Conservation (phyloP, 2,329 filamentous ascomycete genomes). For the Talaromyces sp. region DNA sequence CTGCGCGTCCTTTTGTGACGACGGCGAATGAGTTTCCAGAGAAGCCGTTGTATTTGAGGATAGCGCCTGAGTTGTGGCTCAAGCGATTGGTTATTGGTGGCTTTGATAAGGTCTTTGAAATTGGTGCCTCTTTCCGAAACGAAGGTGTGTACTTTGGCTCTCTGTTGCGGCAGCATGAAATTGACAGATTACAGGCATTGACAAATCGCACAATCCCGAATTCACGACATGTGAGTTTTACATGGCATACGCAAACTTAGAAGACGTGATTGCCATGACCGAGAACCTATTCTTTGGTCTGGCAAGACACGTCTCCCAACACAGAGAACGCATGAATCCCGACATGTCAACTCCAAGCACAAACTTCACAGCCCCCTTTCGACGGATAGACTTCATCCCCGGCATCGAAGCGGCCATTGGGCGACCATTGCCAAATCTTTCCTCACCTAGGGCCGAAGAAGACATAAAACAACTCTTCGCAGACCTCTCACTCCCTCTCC, state of each 20-base stretch:
- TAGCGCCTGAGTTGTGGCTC: slow-evolving; percentile 92
- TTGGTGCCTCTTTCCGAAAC: slow-evolving; percentile 88
- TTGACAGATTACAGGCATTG: slow-evolving; percentile 50
- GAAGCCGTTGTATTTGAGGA: slow-evolving; percentile 70
- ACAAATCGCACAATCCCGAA: slow-evolving; percentile 91
- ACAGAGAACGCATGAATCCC: slow-evolving; percentile 32
- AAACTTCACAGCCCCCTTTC: slow-evolving; percentile 58
- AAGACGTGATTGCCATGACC: slow-evolving; percentile 70
- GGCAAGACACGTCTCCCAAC: slow-evolving; percentile 49
- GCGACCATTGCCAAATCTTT: slow-evolving; percentile 62
- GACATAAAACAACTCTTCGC: slow-evolving; percentile 57
- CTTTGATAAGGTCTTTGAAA: slow-evolving; percentile 85
- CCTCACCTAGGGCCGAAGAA: slow-evolving; percentile 51
- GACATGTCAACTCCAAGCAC: slow-evolving; percentile 49
- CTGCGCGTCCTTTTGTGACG: slow-evolving; percentile 82
- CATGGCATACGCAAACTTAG: slow-evolving; percentile 73
- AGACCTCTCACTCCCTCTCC: slow-evolving; percentile 48
- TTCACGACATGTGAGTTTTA: slow-evolving; percentile 99
- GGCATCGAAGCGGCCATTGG: slow-evolving; percentile 67
- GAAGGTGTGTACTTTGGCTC: slow-evolving; percentile 57
- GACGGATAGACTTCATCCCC: slow-evolving; percentile 76
- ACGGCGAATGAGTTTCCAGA: slow-evolving; percentile 70
- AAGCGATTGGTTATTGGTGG: slow-evolving; percentile 89
- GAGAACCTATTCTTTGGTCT: slow-evolving; percentile 65
- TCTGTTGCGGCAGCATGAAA: not conserved